These are phyloP conservation scores for Carex arenaria DNA, from an alignment of 202 grass and related monocot species.

Conservation along the genomic window DNA sequence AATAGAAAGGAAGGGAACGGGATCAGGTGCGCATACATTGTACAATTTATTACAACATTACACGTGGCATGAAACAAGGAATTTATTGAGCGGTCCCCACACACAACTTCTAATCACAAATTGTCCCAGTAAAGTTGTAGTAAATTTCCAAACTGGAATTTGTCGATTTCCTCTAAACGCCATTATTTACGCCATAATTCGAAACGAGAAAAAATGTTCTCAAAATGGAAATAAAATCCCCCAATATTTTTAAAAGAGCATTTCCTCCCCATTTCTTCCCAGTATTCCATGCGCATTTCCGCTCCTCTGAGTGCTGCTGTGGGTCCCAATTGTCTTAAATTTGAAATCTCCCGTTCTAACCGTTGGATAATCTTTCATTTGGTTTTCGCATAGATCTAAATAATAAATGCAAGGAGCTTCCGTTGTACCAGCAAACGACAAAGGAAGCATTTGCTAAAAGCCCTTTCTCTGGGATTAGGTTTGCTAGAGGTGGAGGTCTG, in stretches of 20 bases:
- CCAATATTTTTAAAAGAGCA: background rate
- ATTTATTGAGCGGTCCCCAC: background rate
- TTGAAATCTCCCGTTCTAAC: constrained; percentile 10
- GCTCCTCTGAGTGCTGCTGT: background rate
- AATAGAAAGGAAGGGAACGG: background rate
- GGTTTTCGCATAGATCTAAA: constrained; percentile 1
- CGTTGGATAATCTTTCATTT: constrained; percentile 1
- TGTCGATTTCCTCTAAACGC: background rate
- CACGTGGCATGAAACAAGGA: background rate
- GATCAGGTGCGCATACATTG: background rate
- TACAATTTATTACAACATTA: background rate
- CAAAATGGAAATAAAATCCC: background rate
- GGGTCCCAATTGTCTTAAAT: background rate
- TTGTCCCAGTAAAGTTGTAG: background rate
- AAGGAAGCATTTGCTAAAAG: constrained; percentile 5
- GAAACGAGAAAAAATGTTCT: background rate
- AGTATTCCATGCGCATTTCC: background rate
- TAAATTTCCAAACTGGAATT: constrained; percentile 13
- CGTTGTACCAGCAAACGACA: constrained; percentile 2
- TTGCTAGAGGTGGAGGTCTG: background rate
- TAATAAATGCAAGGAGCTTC: constrained; percentile 17
- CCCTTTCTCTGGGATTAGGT: background rate
- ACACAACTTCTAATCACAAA: background rate
- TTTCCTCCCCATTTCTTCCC: background rate
- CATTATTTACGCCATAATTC: constrained; percentile 17